Base-by-base conservation (phyloP, 192 early-diverging fungal species). In the Coemansia sp. region DNA sequence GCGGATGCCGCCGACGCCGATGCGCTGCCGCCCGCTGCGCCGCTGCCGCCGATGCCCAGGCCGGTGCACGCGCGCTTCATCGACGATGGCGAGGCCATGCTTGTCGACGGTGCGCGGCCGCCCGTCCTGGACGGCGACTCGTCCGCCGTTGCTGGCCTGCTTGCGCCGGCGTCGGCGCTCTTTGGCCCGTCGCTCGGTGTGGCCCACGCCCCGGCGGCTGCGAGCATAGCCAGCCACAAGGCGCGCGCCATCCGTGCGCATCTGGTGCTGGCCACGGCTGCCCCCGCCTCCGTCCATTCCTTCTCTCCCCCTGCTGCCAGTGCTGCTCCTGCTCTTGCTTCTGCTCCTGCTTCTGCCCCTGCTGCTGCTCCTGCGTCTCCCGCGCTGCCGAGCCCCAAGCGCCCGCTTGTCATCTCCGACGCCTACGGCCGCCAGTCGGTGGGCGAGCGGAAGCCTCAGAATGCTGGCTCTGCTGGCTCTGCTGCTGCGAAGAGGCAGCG, bases 21-120 rank as follows among this genome's bases (percentile, higher is more conserved):
- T 13, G 3, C 43, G 12, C 19, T 67, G 0, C 56, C 63, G 13
- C 23, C 21, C 0, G 45, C 2, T 1, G 64, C 65, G 16, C 57
- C 42, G 21, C 15, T n/a, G n/a, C 39, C 21, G 5, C 16, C 3
- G 12, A 53, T 26, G 2, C 21, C 21, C 8, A 39, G 11, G 0
- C 78, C 83, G 2, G 69, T 71, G 8, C 83, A 85, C 47, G 72
- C 64, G 53, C 65, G 83, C 11, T 85, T 85, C 26, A 69, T 64
- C 37, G 75, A 81, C 37, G 32, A 23, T 10, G 19, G n/a, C 18
- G 48, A 18, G 48, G 16, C 15, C 1, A 40, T 6, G 13, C 7
- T 3, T 5, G 61, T 9, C 12, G 49, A 12, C 19, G 76, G 78
- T 41, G 76, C 78, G 38, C 64, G 73, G 16, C 44, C 72, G 1